Evolutionary conservation across 2,329 filamentous ascomycete genomes (phyloP), one percentile per base, ranked within the genome.

Genomic region (Pseudogymnoascus sp.): DNA sequence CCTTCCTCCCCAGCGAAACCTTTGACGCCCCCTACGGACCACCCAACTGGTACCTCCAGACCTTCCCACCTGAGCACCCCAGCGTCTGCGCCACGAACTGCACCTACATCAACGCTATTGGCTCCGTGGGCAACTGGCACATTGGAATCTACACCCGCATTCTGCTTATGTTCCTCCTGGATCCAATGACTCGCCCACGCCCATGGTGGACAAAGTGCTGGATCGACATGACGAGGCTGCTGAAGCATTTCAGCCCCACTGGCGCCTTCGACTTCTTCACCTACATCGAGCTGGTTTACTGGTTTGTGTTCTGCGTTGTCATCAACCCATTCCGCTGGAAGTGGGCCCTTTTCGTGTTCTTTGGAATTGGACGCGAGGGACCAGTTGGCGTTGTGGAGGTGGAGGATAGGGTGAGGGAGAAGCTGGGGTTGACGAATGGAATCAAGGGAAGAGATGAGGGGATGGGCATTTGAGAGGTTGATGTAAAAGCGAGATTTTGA

Each of bases 241-340:
- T 95, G 63, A 95, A 95, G 74, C 73, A 74, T 2, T 78, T 80
- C 9, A 85, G 87, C 2, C 90, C 90, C 0, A 89, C 85, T 0
- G 86, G 83, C 0, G 89, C 90, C 0, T 93, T 95, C 68, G 90
- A 95, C 71, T 95, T 95, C 76, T 94, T 95, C 71, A 95, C 91
- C 0, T 95, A 95, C 68, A 80, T 88, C 0, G 91, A 96, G 73
- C 76, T 95, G 58, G 70, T 94, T 4, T 95, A 89, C 78, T 95
- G 90, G 91, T 94, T 93, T 66, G 72, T 85, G 5, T 95, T 94
- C 69, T 87, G 87, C 61, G 85, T 93, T 41, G 76, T 81, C 4
- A 81, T 94, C 68, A 95, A 95, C 70, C 91, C 91, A 0, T 95
- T 95, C 73, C 78, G 90, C 7, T 95, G 90, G 90, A 95, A 95